Conservation (phyloP, 2,329 filamentous ascomycete genomes). For the Neocatenulostroma microsporum region DNA sequence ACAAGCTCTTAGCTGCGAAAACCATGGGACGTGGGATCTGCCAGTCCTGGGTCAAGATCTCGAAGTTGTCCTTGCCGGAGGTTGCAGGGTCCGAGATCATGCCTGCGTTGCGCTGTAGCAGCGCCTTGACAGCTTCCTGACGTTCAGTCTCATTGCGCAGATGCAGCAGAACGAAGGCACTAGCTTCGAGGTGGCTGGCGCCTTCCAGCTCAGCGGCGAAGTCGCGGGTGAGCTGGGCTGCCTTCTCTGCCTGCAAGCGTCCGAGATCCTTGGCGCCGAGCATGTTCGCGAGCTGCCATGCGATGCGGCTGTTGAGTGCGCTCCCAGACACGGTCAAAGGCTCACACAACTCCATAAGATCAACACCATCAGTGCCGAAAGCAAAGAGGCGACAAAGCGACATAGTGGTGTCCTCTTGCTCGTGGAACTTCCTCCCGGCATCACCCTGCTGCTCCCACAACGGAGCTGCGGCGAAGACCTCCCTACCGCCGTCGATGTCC, state of each 20-base stretch:
- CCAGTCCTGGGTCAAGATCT: constrained; percentile 44
- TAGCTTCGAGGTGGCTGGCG: constrained; percentile 19
- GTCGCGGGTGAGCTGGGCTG: constrained; percentile 57
- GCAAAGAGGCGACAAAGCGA: constrained; percentile 64
- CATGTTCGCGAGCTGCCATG: constrained; percentile 72
- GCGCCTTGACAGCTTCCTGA: constrained; percentile 39
- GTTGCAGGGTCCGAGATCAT: constrained; percentile 41
- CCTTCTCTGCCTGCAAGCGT: constrained; percentile 35
- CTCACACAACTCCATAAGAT: constrained; percentile 62
- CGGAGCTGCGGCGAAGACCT: constrained; percentile 66
- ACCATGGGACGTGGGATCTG: constrained; percentile 71
- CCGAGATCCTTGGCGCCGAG: constrained; percentile 29
- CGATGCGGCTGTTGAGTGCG: constrained; percentile 65
- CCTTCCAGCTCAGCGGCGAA: constrained; percentile 27
- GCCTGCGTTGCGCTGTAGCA: constrained; percentile 62
- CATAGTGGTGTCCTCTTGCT: constrained; percentile 74
- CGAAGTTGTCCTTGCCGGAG: constrained; percentile 11
- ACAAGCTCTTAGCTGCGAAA: constrained; percentile 77
- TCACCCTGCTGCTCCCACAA: not conserved
- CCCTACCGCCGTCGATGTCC: constrained; percentile 63
- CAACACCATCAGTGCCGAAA: constrained; percentile 23
- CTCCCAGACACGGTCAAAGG: constrained; percentile 71
- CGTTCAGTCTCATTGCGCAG: constrained; percentile 19
- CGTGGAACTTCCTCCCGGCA: constrained; percentile 34
- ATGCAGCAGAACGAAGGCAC: constrained; percentile 27